phyloP scores from a whole-genome alignment of 768 basidiomycete species.

The Arthromyces matolae region DNA sequence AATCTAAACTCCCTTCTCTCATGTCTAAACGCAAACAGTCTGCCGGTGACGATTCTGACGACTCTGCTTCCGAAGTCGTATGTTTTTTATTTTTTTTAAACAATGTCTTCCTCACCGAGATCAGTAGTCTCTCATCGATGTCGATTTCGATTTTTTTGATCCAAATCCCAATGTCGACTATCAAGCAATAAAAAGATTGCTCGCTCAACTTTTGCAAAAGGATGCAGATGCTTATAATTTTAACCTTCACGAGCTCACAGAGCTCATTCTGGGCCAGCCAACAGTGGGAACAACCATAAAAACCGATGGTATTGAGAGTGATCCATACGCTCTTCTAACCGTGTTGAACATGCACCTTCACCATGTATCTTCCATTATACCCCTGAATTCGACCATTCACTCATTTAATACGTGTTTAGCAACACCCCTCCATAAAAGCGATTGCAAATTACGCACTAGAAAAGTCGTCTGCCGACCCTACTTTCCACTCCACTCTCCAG shows the following conservation, averaged over 20 bases:
- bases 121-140: constrained; percentile 66
- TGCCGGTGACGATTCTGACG: constrained; percentile 34
- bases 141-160: constrained; percentile 94
- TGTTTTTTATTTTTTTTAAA: constrained; percentile 5
- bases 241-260: constrained; percentile 69
- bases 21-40: constrained; percentile 58
- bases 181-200: constrained; percentile 75
- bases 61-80: constrained; percentile 34
- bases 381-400: constrained; percentile 1
- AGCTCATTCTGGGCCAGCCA: constrained; percentile 73
- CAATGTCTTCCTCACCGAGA: constrained; percentile 16
- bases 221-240: constrained; percentile 63
- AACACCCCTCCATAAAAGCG: constrained; percentile 66
- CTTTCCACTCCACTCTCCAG: constrained; percentile 52
- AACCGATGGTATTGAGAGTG: constrained; percentile 84
- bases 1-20: not conserved
- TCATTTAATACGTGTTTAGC: constrained; percentile 36
- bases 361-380: constrained; percentile 48
- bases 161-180: constrained; percentile 80
- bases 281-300: constrained; percentile 88
- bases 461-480: constrained; percentile 47
- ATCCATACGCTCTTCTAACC: constrained; percentile 86
- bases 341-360: constrained; percentile 76
- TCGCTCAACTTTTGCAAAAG: constrained; percentile 63
- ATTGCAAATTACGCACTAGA: constrained; percentile 65